These are phyloP conservation scores for Wallemia ichthyophaga DNA, from an alignment of 1,284 basidiomycete genomes.

Conservation along the genomic window DNA sequence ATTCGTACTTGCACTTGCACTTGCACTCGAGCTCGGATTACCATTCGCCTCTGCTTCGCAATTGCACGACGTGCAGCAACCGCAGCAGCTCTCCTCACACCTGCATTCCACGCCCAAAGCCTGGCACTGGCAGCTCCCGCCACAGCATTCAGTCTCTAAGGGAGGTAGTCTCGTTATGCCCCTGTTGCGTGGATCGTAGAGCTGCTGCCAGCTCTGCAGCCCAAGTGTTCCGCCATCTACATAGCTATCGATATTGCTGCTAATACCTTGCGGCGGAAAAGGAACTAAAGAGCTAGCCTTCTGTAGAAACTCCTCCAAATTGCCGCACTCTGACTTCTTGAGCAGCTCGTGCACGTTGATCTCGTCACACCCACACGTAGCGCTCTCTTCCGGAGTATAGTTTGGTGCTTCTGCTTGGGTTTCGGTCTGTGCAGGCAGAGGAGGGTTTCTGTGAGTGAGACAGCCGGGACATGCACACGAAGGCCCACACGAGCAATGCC, in stretches of 20 bases:
- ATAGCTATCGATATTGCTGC: neutral
- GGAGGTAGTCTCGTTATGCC: neutral
- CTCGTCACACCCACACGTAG: neutral
- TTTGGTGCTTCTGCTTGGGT: too few relatives aligned
- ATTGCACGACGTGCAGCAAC: neutral
- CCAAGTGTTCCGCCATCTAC: neutral
- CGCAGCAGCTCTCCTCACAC: neutral
- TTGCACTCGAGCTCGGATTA: neutral
- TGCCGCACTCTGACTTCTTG: neutral
- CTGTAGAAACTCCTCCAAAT: neutral
- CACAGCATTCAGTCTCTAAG: neutral
- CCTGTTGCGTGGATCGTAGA: conserved; percentile 1
- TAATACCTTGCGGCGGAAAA: neutral
- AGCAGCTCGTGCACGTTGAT: neutral
- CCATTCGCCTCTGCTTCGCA: neutral
- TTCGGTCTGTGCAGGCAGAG: neutral
- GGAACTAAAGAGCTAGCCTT: neutral
- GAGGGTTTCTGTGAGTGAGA: neutral
- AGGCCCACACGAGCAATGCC: neutral
- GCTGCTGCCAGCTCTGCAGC: neutral
- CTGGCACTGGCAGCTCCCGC: neutral
- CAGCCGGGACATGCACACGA: neutral
- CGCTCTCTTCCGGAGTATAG: neutral
- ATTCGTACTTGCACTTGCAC: too few relatives aligned
- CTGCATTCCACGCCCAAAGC: neutral